phyloP scores from a whole-genome alignment of 176 grass and related monocot genomes.

The bread wheat (Triticum aestivum) region DNA sequence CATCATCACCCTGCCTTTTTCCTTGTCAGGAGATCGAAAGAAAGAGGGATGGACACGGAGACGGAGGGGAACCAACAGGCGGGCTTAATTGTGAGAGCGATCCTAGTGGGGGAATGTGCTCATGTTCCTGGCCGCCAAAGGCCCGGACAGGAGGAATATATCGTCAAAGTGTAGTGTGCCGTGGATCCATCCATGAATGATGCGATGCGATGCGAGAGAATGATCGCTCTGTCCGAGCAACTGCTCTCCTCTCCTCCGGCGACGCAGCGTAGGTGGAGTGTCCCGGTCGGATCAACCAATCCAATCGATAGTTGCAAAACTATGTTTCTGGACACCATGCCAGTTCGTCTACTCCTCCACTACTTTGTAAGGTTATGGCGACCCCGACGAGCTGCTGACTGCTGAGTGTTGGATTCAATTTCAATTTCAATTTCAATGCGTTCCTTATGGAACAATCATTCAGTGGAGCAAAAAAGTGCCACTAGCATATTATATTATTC shows the following conservation, averaged over 20 bases:
- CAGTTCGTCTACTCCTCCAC: too few species aligned
- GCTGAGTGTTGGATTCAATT: too few species aligned
- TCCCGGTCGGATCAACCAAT: slow-evolving; percentile 13
- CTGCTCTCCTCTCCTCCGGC: background rate
- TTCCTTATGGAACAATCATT: background rate
- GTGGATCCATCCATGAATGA: background rate
- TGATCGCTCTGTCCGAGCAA: slow-evolving; percentile 21
- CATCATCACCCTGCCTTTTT: background rate
- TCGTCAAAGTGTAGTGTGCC: background rate
- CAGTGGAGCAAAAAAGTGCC: background rate
- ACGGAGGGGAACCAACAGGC: background rate
- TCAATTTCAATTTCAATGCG: too few species aligned
- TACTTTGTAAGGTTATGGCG: too few species aligned
- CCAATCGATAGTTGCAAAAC: background rate
- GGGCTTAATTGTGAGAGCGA: background rate
- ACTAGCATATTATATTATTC: background rate
- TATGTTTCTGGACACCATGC: slow-evolving; percentile 12
- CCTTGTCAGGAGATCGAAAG: background rate
- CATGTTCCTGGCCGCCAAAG: slow-evolving; percentile 31
- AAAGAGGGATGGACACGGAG: background rate
- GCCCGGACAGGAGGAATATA: slow-evolving; percentile 47
- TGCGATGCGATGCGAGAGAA: background rate
- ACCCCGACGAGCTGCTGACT: too few species aligned
- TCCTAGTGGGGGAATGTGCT: background rate
- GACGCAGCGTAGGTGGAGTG: background rate